Percentiles rank a stretch among this genome's conserved stretches.
Conservation (phyloP, 2,329 filamentous ascomycete species). For the Alternaria tenuissima region DNA sequence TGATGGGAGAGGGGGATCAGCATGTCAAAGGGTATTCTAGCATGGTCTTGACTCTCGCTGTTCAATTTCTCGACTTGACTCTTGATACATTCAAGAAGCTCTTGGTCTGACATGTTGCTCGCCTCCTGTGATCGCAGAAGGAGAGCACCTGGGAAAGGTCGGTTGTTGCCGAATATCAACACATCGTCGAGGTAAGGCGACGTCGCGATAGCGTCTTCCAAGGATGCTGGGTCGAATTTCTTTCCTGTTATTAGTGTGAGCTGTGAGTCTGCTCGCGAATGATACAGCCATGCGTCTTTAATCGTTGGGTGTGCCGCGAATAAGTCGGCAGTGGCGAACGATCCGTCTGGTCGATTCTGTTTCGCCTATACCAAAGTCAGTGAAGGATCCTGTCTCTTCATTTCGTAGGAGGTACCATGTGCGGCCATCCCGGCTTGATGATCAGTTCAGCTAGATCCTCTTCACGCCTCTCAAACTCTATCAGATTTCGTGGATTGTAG, state of each 20-base stretch:
- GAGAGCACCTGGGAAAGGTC: constrained; percentile 64
- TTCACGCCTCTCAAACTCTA: constrained; percentile 57
- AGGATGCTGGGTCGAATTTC: constrained; percentile 71
- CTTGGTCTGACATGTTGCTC: constrained; percentile 37
- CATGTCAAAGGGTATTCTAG: constrained; percentile 61
- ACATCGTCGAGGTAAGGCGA: constrained; percentile 61
- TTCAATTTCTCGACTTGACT: constrained; percentile 60
- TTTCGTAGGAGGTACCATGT: constrained; percentile 48
- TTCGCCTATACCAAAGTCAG: constrained; percentile 53
- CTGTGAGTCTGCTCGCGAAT: constrained; percentile 68
- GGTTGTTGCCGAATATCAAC: constrained; percentile 68
- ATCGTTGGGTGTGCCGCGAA: constrained; percentile 65
- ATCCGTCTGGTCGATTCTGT: constrained; percentile 65
- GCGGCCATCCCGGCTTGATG: constrained; percentile 65
- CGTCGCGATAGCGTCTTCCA: constrained; percentile 64
- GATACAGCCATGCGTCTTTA: constrained; percentile 67
- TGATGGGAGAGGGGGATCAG: constrained; percentile 56
- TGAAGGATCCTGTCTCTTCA: not conserved
- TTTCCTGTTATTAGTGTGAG: constrained; percentile 71
- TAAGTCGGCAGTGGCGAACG: constrained; percentile 70
- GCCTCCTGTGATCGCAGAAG: constrained; percentile 57
- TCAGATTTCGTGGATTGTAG: constrained; percentile 50
- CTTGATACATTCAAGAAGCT: constrained; percentile 56
- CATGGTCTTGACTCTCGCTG: constrained; percentile 58
- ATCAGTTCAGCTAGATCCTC: constrained; percentile 62